These are phyloP conservation scores for Pleurotus salmoneostramineus DNA, from an alignment of 768 basidiomycete genomes.

Conservation along the genomic window DNA sequence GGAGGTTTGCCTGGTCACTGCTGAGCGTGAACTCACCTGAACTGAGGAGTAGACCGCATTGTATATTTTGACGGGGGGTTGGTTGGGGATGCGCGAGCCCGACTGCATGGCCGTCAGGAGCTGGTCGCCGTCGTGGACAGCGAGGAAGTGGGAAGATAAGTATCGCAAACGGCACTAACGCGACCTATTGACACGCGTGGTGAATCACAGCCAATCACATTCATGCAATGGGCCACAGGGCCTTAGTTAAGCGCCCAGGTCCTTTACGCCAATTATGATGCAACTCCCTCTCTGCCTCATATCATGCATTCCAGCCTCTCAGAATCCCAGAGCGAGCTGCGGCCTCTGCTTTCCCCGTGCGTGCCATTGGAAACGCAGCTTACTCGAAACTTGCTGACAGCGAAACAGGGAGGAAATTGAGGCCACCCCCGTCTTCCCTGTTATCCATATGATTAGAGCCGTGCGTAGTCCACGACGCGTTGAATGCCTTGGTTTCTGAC, in stretches of 20 bases:
- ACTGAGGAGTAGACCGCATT: conserved; percentile 92
- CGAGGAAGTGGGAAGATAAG: conserved; percentile 17
- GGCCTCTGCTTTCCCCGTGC: conserved; percentile 40
- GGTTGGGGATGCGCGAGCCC: conserved; percentile 36
- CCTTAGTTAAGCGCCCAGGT: conserved; percentile 7
- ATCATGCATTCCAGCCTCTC: conserved; percentile 20
- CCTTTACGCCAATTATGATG: background rate
- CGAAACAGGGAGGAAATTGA: conserved; percentile 46
- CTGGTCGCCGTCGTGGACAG: conserved; percentile 20
- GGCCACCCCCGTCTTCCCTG: conserved; percentile 66
- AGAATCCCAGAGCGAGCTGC: conserved; percentile 37
- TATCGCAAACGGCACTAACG: background rate
- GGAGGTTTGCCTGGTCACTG: conserved; percentile 8
- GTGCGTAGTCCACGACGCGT: conserved; percentile 31
- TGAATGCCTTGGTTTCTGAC: conserved; percentile 10
- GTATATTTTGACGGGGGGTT: conserved; percentile 76
- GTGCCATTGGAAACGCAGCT: conserved; percentile 12
- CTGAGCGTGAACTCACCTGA: conserved; percentile 43
- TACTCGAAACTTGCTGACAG: conserved; percentile 3
- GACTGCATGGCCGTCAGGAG: conserved; percentile 39
- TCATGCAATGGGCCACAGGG: conserved; percentile 15
- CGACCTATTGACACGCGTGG: conserved; percentile 7
- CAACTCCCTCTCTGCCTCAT: background rate
- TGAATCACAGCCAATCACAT: conserved; percentile 15
- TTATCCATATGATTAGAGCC: conserved; percentile 73